These are phyloP conservation scores for Cladosporium velox DNA, from an alignment of 2,329 filamentous ascomycete genomes.

Conservation along the genomic window DNA sequence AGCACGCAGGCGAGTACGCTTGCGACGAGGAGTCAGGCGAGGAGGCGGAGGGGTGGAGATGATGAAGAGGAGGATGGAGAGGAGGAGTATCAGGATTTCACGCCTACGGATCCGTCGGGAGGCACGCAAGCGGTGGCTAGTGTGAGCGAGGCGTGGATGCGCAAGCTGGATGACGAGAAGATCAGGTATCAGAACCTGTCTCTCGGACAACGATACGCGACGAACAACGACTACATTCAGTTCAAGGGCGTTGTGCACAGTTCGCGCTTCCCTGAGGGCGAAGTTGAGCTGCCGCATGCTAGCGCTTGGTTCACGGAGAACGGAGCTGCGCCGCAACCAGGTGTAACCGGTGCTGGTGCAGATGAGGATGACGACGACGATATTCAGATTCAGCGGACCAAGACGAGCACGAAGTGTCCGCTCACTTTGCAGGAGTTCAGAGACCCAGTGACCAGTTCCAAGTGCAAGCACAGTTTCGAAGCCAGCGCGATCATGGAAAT, in stretches of 20 bases:
- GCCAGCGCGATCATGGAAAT: slow-evolving; percentile 63
- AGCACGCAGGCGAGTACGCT: slow-evolving; percentile 40
- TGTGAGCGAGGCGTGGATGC: slow-evolving; percentile 41
- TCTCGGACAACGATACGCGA: slow-evolving; percentile 53
- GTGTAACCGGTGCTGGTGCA: slow-evolving; percentile 42
- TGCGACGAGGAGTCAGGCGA: slow-evolving; percentile 31
- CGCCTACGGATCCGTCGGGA: slow-evolving; percentile 43
- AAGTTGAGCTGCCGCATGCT: slow-evolving; percentile 56
- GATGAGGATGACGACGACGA: slow-evolving; percentile 66
- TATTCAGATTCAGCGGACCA: slow-evolving; percentile 64
- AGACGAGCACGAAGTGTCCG: slow-evolving; percentile 68
- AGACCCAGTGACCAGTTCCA: slow-evolving; percentile 65
- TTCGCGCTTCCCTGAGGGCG: slow-evolving; percentile 55
- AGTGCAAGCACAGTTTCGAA: slow-evolving; percentile 74
- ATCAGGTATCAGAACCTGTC: slow-evolving; percentile 46
- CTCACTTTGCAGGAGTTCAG: slow-evolving; percentile 65
- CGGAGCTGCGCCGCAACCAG: slow-evolving; percentile 46
- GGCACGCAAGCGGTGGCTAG: slow-evolving; percentile 40
- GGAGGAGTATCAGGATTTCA: slow-evolving; percentile 42
- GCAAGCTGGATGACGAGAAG: slow-evolving; percentile 43
- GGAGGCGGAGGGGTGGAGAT: slow-evolving; percentile 30
- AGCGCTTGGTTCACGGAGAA: slow-evolving; percentile 64
- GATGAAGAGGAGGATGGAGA: slow-evolving; percentile 30
- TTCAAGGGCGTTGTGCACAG: slow-evolving; percentile 66
- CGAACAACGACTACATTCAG: slow-evolving; percentile 60